These are phyloP conservation scores for Uronychia binucleata DNA, from an alignment of 73 alveolate species.

Conservation along the genomic window DNA sequence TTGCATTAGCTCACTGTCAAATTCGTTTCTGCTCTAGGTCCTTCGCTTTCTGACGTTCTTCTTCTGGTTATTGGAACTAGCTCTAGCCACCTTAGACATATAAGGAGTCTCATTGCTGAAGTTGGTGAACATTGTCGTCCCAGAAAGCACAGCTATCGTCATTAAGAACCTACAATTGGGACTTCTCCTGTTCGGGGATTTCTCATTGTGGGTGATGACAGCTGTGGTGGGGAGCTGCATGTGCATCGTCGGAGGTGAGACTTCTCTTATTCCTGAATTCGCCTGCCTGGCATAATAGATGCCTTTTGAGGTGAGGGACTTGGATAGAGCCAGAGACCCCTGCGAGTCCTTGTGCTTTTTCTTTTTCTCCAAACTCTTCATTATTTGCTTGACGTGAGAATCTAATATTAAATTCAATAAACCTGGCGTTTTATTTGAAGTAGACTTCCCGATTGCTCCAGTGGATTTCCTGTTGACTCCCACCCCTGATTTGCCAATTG, in stretches of 20 bases:
- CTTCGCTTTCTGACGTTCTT: not conserved
- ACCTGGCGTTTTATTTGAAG: not conserved
- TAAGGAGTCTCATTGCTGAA: not conserved
- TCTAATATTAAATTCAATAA: not conserved
- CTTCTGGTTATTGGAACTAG: not conserved
- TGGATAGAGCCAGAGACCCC: not conserved
- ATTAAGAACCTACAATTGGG: not conserved
- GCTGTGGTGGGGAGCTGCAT: not conserved
- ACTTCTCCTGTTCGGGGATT: not conserved
- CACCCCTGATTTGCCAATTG: not conserved
- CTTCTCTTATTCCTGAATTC: not conserved
- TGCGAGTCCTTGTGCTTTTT: not conserved
- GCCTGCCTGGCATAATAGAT: not conserved
- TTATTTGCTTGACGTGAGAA: not conserved
- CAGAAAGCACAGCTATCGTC: not conserved
- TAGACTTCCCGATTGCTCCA: not conserved
- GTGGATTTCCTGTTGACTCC: not conserved
- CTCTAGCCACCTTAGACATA: not conserved
- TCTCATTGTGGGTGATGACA: not conserved
- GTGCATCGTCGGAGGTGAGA: not conserved
- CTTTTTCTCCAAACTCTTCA: not conserved
- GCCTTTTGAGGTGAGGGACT: not conserved
- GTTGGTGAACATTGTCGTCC: not conserved
- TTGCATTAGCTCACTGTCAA: not conserved
- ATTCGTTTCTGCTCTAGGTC: not conserved